phyloP scores from a whole-genome alignment of 208 protist genomes.

The Novymonas esmeraldas region DNA sequence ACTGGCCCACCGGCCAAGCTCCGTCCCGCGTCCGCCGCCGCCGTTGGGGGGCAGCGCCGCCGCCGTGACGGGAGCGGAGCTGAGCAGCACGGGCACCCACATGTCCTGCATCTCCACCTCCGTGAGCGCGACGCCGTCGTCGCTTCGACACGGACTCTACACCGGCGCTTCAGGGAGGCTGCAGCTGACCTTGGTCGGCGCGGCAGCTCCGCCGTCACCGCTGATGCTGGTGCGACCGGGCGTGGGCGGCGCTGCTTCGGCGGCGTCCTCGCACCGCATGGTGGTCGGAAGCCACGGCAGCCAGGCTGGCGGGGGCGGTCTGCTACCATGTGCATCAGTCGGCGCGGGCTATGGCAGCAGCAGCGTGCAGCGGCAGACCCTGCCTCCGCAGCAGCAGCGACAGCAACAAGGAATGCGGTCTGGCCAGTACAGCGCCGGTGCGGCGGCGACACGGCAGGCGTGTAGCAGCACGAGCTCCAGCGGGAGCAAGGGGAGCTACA shows the following conservation, averaged over 20 bases:
- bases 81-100: conserved; percentile 5
- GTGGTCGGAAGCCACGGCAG: not conserved
- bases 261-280: not conserved
- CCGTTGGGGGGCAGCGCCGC: not conserved
- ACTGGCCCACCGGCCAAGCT: not conserved
- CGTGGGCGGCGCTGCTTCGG: too few relatives aligned
- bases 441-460: not conserved
- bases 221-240: not conserved
- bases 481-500: not conserved
- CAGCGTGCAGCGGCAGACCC: not conserved
- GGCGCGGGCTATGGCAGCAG: not conserved
- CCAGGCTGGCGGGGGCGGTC: not conserved
- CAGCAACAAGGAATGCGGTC: too few relatives aligned
- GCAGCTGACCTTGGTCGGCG: conserved; percentile 33
- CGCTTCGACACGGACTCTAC: conserved; percentile 30
- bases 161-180: conserved; percentile 27
- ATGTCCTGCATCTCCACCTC: conserved; percentile 18
- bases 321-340: conserved; percentile 3
- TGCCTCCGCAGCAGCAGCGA: not conserved
- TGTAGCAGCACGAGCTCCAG: conserved; percentile 14
- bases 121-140: conserved; percentile 21
- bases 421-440: not conserved
- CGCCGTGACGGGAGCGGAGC: not conserved
- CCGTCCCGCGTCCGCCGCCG: not conserved
- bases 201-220: not conserved